Conservation (phyloP, 2,329 filamentous ascomycete genomes). For the Apiospora hydei region DNA sequence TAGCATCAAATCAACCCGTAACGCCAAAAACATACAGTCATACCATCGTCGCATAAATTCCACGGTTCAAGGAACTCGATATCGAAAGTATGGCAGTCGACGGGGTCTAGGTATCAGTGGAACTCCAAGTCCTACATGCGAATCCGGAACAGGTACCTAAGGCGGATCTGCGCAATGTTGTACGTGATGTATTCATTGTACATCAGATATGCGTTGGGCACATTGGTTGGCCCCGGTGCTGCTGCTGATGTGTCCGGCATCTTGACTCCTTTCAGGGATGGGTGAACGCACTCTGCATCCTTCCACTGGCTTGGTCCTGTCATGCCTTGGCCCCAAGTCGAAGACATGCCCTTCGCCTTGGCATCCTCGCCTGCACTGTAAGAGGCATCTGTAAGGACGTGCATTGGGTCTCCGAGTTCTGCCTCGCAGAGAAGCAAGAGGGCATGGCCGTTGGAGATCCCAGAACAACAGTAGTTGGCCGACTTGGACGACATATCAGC, state of each 20-base stretch:
- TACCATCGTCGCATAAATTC: not conserved
- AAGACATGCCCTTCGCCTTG: constrained; percentile 63
- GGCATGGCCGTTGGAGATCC: constrained; percentile 70
- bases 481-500: constrained; percentile 87
- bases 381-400: constrained; percentile 63
- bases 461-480: constrained; percentile 75
- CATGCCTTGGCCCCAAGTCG: constrained; percentile 74
- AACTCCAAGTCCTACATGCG: constrained; percentile 50
- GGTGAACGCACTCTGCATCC: constrained; percentile 73
- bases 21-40: not conserved
- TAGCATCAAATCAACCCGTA: not conserved
- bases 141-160: constrained; percentile 74
- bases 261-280: constrained; percentile 69
- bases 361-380: constrained; percentile 72
- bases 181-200: constrained; percentile 83
- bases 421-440: constrained; percentile 86
- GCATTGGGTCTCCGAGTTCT: constrained; percentile 79
- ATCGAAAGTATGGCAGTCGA: not conserved
- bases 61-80: not conserved
- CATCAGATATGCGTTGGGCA: constrained; percentile 54
- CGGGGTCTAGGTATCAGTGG: not conserved
- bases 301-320: constrained; percentile 76
- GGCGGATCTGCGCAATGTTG: constrained; percentile 71
- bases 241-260: constrained; percentile 64
- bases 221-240: constrained; percentile 55